phyloP scores from a whole-genome alignment of 106 monocot genomes.

The Dendrobium chrysotoxum region DNA sequence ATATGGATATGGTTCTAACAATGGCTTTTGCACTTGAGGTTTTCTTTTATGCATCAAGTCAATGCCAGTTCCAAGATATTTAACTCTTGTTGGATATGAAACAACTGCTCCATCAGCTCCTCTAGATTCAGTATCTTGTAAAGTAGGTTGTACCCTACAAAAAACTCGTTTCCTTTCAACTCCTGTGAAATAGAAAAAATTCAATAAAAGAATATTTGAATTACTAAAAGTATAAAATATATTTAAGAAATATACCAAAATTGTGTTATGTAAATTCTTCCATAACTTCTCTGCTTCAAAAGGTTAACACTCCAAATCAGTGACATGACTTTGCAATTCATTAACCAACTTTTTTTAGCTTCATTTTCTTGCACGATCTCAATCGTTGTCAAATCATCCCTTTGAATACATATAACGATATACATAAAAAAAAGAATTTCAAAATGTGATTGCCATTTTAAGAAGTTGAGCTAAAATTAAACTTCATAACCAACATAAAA shows the following conservation, averaged over 20 bases:
- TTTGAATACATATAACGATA: too few relatives aligned
- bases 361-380: too few relatives aligned
- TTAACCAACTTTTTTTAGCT: too few relatives aligned
- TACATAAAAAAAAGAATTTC: too few relatives aligned
- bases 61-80: too few relatives aligned
- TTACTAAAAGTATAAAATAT: neutral
- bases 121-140: slow-evolving; percentile 32
- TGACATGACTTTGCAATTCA: slow-evolving; percentile 45
- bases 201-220: neutral
- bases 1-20: too few relatives aligned
- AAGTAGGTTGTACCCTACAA: slow-evolving; percentile 71
- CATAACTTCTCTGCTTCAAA: slow-evolving; percentile 65
- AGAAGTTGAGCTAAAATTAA: too few relatives aligned
- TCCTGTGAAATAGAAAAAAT: slow-evolving; percentile 43
- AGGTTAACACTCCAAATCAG: slow-evolving; percentile 55
- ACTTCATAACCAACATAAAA: too few relatives aligned
- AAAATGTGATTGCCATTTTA: too few relatives aligned
- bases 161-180: slow-evolving; percentile 95
- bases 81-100: slow-evolving; percentile 67
- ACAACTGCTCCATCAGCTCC: slow-evolving; percentile 32
- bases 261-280: slow-evolving; percentile 83
- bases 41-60: too few relatives aligned
- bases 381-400: too few relatives aligned
- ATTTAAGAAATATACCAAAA: slow-evolving; percentile 46
- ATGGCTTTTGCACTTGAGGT: too few relatives aligned